These are phyloP conservation scores for Aspergillus pseudoviridinutans DNA, from an alignment of 2,329 filamentous ascomycete species.

Conservation along the genomic window DNA sequence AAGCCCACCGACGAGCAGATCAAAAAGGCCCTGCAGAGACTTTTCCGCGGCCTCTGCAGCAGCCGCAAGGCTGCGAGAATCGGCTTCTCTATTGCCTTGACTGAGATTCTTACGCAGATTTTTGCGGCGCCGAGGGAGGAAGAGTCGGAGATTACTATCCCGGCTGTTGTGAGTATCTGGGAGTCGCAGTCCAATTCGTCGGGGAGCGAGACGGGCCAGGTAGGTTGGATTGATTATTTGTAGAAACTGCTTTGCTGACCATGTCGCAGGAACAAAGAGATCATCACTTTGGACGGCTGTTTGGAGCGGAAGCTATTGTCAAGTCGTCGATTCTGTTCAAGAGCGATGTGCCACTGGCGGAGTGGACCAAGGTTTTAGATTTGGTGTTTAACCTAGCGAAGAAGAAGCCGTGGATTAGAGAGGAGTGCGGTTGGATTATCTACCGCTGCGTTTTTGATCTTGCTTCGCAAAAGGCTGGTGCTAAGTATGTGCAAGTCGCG, in stretches of 20 bases:
- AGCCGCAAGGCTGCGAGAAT: constrained; percentile 82
- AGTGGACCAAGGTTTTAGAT: constrained; percentile 61
- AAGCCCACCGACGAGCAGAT: constrained; percentile 39
- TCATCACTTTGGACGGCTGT: constrained; percentile 77
- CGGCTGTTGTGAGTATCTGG: constrained; percentile 49
- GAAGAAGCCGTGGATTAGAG: constrained; percentile 83
- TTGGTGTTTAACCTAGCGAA: constrained; percentile 69
- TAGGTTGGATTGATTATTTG: no score
- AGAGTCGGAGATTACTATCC: constrained; percentile 34
- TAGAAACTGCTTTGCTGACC: constrained; percentile 3
- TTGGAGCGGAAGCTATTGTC: constrained; percentile 81
- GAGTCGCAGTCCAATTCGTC: constrained; percentile 50
- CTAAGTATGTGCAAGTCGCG: constrained; percentile 56
- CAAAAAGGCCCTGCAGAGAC: constrained; percentile 49
- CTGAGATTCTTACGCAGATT: constrained; percentile 71
- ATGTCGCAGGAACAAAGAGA: constrained; percentile 72
- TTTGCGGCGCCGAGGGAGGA: constrained; percentile 44
- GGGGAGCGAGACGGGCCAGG: constrained; percentile 52
- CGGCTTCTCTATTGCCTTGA: constrained; percentile 84
- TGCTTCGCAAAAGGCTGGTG: constrained; percentile 31
- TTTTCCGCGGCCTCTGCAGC: constrained; percentile 86
- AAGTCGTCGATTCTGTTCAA: constrained; percentile 69
- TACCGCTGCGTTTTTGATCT: constrained; percentile 65
- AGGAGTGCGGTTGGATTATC: constrained; percentile 81
- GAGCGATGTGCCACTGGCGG: constrained; percentile 48